Evolutionary conservation across 768 basidiomycete species (phyloP).

Genomic region (Mycena belliarum): DNA sequence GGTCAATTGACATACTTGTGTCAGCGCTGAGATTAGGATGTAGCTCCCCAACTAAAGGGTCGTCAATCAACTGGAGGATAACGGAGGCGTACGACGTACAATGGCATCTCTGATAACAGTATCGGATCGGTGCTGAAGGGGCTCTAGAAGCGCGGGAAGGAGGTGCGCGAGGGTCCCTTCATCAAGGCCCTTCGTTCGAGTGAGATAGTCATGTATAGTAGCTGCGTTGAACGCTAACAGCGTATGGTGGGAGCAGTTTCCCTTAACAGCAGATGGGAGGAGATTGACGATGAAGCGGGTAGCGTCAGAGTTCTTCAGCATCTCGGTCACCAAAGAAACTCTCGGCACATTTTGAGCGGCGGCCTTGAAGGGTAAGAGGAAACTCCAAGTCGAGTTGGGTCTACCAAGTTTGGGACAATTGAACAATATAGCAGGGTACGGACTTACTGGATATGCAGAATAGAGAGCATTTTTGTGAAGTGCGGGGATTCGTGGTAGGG

Average conservation of each 20-base stretch:
- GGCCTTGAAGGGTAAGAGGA: constrained; percentile 75
- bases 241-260: constrained; percentile 58
- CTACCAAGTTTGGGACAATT: constrained; percentile 35
- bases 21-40: constrained; percentile 69
- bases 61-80: background rate
- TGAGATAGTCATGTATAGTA: constrained; percentile 77
- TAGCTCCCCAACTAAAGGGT: constrained; percentile 65
- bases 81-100: constrained; percentile 38
- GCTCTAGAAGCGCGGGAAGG: constrained; percentile 63
- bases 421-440: background rate
- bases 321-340: constrained; percentile 69
- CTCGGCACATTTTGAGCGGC: constrained; percentile 77
- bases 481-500: constrained; percentile 96
- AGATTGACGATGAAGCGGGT: constrained; percentile 71
- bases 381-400: constrained; percentile 61
- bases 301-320: constrained; percentile 70
- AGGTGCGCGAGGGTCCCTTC: constrained; percentile 68
- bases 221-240: constrained; percentile 84
- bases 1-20: constrained; percentile 63
- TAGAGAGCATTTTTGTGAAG: constrained; percentile 90
- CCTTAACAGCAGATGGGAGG: constrained; percentile 60
- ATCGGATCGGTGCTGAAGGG: constrained; percentile 43
- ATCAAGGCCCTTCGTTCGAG: constrained; percentile 53
- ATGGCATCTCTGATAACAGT: constrained; percentile 52
- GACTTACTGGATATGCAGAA: constrained; percentile 70